A percentile compares a stretch with the other conserved stretches of the same genome.
Evolutionary conservation across 2,329 filamentous ascomycete species (phyloP).

Genomic region (Chrysoporthe deuterocubensis): DNA sequence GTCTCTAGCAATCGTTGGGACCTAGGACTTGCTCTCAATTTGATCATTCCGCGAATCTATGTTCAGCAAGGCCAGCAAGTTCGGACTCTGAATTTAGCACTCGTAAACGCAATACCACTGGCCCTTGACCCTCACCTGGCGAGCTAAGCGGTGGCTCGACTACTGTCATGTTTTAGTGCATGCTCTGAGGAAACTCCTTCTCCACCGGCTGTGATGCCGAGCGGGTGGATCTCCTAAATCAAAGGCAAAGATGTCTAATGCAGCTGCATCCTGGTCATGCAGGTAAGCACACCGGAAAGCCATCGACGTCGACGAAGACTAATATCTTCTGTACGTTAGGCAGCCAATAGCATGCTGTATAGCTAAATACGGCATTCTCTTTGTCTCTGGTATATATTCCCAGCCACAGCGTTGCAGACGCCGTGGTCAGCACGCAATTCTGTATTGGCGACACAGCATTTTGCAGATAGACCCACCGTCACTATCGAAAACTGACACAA

Average conservation of each 20-base stretch:
- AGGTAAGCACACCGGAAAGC: not conserved
- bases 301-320: not conserved
- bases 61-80: too few species aligned
- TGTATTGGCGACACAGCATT: not conserved
- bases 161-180: too few species aligned
- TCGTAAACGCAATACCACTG: too few species aligned
- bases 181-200: not conserved
- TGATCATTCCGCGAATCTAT: not conserved
- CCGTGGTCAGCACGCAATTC: not conserved
- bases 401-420: not conserved
- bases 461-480: not conserved
- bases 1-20: not conserved
- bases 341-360: not conserved
- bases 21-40: not conserved
- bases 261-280: not conserved
- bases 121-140: too few species aligned
- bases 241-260: not conserved
- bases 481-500: not conserved
- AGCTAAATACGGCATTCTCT: not conserved
- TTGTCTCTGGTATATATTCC: not conserved
- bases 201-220: too few species aligned
- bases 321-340: not conserved
- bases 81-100: too few species aligned
- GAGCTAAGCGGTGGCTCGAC: too few species aligned
- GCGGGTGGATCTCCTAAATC: not conserved